phyloP scores from a whole-genome alignment of 2,329 filamentous ascomycete species.

The Xylaria arbuscula region DNA sequence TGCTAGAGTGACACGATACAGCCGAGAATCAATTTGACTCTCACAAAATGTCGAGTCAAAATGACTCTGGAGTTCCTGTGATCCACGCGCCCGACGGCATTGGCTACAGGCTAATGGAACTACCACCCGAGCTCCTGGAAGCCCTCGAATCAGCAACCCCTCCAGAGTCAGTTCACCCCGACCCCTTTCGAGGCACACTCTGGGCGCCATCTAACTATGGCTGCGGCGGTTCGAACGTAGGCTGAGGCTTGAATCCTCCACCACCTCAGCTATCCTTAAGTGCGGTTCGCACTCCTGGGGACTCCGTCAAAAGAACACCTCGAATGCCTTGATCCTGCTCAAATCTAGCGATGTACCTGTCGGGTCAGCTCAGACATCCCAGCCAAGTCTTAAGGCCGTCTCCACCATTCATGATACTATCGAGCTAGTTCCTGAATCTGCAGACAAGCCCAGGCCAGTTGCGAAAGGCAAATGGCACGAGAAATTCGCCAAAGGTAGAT shows the following conservation, averaged over 20 bases:
- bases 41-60: slow-evolving; percentile 58
- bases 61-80: slow-evolving; percentile 60
- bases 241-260: slow-evolving; percentile 61
- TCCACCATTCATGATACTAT: slow-evolving; percentile 71
- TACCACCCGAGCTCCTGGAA: slow-evolving; percentile 67
- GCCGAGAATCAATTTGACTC: neutral
- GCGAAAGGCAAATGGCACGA: slow-evolving; percentile 69
- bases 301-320: slow-evolving; percentile 74
- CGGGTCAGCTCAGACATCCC: slow-evolving; percentile 42
- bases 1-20: no score
- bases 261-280: slow-evolving; percentile 64
- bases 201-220: slow-evolving; percentile 3
- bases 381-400: slow-evolving; percentile 59
- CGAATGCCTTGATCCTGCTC: slow-evolving; percentile 72
- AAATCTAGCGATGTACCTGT: slow-evolving; percentile 45
- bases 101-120: slow-evolving; percentile 70
- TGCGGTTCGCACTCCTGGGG: slow-evolving; percentile 65
- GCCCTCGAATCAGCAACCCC: slow-evolving; percentile 65
- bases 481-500: slow-evolving; percentile 64
- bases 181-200: neutral
- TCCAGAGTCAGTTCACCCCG: slow-evolving; percentile 59
- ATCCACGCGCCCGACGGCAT: slow-evolving; percentile 60
- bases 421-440: slow-evolving; percentile 63
- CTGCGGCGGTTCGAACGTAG: slow-evolving; percentile 47
- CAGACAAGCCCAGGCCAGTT: slow-evolving; percentile 47